Evolutionary conservation across 1,284 basidiomycete genomes (phyloP).

Genomic region (Farysia itapuensis): DNA sequence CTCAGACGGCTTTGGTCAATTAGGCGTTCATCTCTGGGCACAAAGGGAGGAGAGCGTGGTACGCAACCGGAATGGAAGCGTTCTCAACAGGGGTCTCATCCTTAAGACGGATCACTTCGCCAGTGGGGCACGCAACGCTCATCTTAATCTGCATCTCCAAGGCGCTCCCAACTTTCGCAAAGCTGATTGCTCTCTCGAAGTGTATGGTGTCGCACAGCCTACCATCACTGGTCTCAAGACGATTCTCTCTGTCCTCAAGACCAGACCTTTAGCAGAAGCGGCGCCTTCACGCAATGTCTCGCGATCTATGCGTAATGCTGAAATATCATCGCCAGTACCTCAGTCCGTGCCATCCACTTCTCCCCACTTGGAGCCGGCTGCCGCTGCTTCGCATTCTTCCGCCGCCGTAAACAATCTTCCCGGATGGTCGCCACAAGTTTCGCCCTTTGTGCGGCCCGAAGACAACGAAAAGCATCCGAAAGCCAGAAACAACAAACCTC

Average conservation of each 20-base stretch:
- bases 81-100: conserved; percentile 85
- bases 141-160: conserved; percentile 77
- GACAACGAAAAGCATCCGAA: neutral
- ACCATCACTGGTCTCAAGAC: conserved; percentile 88
- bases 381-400: neutral
- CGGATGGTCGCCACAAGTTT: conserved; percentile 2
- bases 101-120: conserved; percentile 72
- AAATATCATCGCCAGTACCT: too few relatives aligned
- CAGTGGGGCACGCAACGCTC: conserved; percentile 32
- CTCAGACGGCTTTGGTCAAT: conserved; percentile 24
- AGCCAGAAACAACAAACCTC: conserved; percentile 1
- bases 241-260: conserved; percentile 79
- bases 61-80: conserved; percentile 82
- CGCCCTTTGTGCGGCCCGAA: neutral
- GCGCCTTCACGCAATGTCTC: neutral
- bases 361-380: neutral
- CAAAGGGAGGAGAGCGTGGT: conserved; percentile 66
- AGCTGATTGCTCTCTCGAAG: conserved; percentile 62
- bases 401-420: neutral
- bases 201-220: conserved; percentile 73
- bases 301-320: too few relatives aligned
- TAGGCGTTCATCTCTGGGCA: conserved; percentile 32
- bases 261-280: conserved; percentile 22
- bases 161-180: conserved; percentile 95
- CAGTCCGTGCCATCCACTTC: neutral